Percentiles rank a stretch among this genome's conserved stretches.
These are phyloP conservation scores for Phialophora verrucosa DNA, from an alignment of 2,329 filamentous ascomycete genomes.

Conservation along the genomic window DNA sequence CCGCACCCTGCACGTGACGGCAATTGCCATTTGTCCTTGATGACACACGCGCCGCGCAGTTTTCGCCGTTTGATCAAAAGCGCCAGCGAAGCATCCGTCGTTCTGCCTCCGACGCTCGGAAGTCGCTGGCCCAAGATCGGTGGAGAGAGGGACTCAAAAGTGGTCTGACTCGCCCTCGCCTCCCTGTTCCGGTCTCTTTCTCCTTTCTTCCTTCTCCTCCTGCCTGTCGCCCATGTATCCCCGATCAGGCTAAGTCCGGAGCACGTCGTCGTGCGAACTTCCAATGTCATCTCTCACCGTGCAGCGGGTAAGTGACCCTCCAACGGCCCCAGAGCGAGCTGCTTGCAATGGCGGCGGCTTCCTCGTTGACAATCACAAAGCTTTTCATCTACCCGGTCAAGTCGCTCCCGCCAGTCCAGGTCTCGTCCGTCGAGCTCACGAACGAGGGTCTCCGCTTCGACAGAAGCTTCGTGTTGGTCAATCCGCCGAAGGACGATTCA, in stretches of 20 bases:
- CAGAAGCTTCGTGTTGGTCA: slow-evolving; percentile 37
- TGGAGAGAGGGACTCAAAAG: slow-evolving; percentile 10
- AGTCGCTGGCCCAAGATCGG: background rate
- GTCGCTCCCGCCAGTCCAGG: slow-evolving; percentile 37
- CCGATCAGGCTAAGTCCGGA: slow-evolving; percentile 16
- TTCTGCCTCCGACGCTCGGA: background rate
- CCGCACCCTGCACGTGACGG: background rate
- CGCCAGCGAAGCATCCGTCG: background rate
- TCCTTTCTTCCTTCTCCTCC: slow-evolving; percentile 16
- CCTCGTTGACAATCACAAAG: slow-evolving; percentile 17
- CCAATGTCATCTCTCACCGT: slow-evolving; percentile 29
- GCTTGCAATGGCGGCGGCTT: slow-evolving; percentile 1
- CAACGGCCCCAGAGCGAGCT: background rate
- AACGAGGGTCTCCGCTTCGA: slow-evolving; percentile 39
- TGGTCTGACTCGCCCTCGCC: slow-evolving; percentile 28
- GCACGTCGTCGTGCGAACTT: background rate
- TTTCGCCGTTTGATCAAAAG: background rate
- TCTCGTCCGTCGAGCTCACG: slow-evolving; percentile 37
- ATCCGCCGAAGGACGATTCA: slow-evolving; percentile 33
- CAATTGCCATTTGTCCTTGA: background rate
- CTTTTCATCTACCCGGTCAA: slow-evolving; percentile 39
- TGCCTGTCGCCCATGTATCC: slow-evolving; percentile 17
- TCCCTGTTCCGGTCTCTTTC: slow-evolving; percentile 26
- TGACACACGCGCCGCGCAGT: background rate
- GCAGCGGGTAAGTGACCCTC: slow-evolving; percentile 27